phyloP scores from a whole-genome alignment of 768 basidiomycete species.

The Kwoniella mangroviensis region DNA sequence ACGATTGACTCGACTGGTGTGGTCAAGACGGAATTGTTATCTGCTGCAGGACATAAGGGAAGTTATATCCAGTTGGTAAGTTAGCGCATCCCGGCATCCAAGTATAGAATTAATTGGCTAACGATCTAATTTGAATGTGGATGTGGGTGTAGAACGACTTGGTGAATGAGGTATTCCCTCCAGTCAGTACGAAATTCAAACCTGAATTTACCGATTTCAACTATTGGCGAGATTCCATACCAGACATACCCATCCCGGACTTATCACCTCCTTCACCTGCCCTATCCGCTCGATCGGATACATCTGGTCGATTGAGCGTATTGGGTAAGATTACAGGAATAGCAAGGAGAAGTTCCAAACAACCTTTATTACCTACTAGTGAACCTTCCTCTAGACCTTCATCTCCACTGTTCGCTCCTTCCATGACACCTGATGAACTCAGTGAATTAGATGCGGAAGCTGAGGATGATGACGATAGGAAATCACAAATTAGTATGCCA shows the following conservation, averaged over 20 bases:
- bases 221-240: slow-evolving; percentile 85
- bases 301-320: slow-evolving; percentile 57
- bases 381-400: slow-evolving; percentile 63
- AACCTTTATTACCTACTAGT: slow-evolving; percentile 42
- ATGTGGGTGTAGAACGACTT: slow-evolving; percentile 69
- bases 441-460: slow-evolving; percentile 48
- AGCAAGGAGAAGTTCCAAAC: slow-evolving; percentile 51
- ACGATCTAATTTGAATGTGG: background rate
- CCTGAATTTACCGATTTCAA: slow-evolving; percentile 96
- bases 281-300: slow-evolving; percentile 89
- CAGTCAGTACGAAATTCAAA: slow-evolving; percentile 82
- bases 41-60: slow-evolving; percentile 94
- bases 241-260: slow-evolving; percentile 67
- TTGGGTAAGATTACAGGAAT: slow-evolving; percentile 56
- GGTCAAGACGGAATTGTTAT: slow-evolving; percentile 96
- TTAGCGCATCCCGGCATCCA: background rate
- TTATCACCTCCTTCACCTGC: slow-evolving; percentile 83
- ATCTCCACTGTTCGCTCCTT: slow-evolving; percentile 73
- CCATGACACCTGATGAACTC: slow-evolving; percentile 62
- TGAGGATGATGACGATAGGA: slow-evolving; percentile 28
- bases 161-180: slow-evolving; percentile 99
- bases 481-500: slow-evolving; percentile 81
- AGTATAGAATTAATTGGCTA: background rate
- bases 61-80: slow-evolving; percentile 90
- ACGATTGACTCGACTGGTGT: slow-evolving; percentile 91